These are phyloP conservation scores for Linnemannia schmuckeri DNA, from an alignment of 192 early-diverging fungal species.

Conservation along the genomic window DNA sequence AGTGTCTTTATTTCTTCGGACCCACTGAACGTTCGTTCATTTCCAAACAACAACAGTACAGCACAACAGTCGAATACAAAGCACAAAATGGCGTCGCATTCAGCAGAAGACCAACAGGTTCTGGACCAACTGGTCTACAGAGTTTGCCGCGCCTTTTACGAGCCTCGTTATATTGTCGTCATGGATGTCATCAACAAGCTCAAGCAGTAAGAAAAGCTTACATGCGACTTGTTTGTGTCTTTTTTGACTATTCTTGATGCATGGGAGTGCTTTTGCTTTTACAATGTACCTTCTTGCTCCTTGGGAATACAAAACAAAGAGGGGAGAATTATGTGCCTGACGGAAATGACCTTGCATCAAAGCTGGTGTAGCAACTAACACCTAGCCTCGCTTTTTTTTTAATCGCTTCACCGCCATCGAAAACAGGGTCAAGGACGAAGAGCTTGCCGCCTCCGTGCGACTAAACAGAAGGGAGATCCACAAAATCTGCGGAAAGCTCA, in stretches of 20 bases:
- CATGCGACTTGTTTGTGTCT: background rate
- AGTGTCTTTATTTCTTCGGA: background rate
- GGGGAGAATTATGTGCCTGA: background rate
- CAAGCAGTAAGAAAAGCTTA: constrained; percentile 57
- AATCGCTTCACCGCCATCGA: background rate
- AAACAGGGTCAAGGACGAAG: constrained; percentile 80
- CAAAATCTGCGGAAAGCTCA: constrained; percentile 84
- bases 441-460: constrained; percentile 75
- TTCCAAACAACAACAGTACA: background rate
- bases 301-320: background rate
- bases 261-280: background rate
- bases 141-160: constrained; percentile 90
- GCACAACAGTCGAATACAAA: background rate
- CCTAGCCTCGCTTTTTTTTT: background rate
- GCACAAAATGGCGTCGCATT: constrained; percentile 29
- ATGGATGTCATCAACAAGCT: constrained; percentile 84
- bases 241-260: background rate
- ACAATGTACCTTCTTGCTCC: background rate
- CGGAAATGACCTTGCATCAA: constrained; percentile 7
- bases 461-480: constrained; percentile 78
- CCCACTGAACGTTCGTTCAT: background rate
- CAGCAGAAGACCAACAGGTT: constrained; percentile 56
- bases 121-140: constrained; percentile 75
- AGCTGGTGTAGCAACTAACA: background rate
- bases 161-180: constrained; percentile 81